Base-by-base conservation (phyloP, 169 alveolate species). In the Theileria parva region DNA sequence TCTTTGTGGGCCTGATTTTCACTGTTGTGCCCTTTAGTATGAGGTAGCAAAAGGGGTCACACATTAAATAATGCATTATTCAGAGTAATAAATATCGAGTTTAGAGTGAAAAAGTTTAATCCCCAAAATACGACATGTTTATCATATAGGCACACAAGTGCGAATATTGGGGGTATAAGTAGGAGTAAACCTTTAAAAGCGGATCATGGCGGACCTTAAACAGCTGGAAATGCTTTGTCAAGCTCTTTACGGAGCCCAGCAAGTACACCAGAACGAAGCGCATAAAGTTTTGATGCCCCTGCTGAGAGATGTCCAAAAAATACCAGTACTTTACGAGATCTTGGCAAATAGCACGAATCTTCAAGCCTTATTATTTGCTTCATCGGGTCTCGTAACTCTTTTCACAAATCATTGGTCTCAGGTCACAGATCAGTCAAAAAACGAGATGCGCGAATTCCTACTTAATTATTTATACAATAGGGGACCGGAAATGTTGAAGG, bases 241-340 rank as follows among this genome's bases (percentile, higher is more conserved):
- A 87, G 92, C 96, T 68, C 85, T 93, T 79, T 93, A 93, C 72
- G 95, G 96, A 86, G 96, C 95, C 25, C 94, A 93, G 76, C 88
- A 87, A 37, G 86, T 75, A 74, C 95, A 95, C 69, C 97, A 94
- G 74, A 92, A 93, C 50, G 95, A 94, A 74, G 98, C 98, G 53
- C 98, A 95, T 85, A 92, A 93, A 77, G 96, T 95, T 64, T 91
- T 95, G 72, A 92, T 95, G 67, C 98, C 97, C 34, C 74, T 95
- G 72, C 94, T 94, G 60, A 88, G 94, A 80, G 93, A 93, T 80
- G 92, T 89, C 73, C 91, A 88, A 60, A 92, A 93, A 64, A 87
- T 93, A 27, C 86, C 96, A 66, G 89, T 88, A 69, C 90, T 92
- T 19, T 91, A 90, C 66, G 92, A 93, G 59, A 80, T 93, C 50